Evolutionary conservation across 768 basidiomycete genomes (phyloP).

Genomic region (Piloderma croceum): DNA sequence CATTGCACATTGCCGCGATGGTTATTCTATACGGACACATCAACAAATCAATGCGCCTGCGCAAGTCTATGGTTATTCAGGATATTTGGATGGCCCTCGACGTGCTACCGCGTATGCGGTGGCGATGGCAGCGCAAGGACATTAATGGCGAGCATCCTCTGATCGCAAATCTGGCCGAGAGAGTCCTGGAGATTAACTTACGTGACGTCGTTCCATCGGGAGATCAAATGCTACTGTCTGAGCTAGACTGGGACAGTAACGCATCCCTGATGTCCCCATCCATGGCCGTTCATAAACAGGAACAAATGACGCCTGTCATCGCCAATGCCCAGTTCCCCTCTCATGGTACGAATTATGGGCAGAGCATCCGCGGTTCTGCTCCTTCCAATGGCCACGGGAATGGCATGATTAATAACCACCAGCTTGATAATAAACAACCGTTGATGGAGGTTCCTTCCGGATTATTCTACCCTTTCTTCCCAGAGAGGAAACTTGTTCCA

Average conservation of each 20-base stretch:
- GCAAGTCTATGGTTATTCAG: slow-evolving; percentile 62
- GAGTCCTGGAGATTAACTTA: slow-evolving; percentile 71
- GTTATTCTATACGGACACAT: slow-evolving; percentile 86
- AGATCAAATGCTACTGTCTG: slow-evolving; percentile 42
- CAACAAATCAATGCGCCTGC: slow-evolving; percentile 65
- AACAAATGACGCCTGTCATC: slow-evolving; percentile 40
- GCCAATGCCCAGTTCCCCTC: slow-evolving; percentile 27
- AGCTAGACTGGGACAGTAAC: slow-evolving; percentile 53
- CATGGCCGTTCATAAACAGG: slow-evolving; percentile 30
- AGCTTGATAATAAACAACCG: slow-evolving; percentile 25
- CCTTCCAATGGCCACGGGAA: neutral
- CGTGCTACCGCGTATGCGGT: slow-evolving; percentile 84
- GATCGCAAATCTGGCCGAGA: slow-evolving; percentile 75
- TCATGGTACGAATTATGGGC: slow-evolving; percentile 19
- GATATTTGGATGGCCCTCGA: slow-evolving; percentile 85
- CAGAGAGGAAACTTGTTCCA: too few species aligned
- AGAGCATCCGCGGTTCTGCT: neutral
- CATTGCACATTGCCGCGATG: slow-evolving; percentile 87
- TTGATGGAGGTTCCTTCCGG: slow-evolving; percentile 64
- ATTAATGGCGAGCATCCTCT: slow-evolving; percentile 77
- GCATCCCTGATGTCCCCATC: slow-evolving; percentile 21
- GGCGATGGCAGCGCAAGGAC: slow-evolving; percentile 89
- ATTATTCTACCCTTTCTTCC: slow-evolving; percentile 76
- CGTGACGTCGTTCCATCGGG: slow-evolving; percentile 40
- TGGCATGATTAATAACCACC: too few species aligned